Conservation (phyloP, 768 basidiomycete genomes). For the Strobilomyces confusus region DNA sequence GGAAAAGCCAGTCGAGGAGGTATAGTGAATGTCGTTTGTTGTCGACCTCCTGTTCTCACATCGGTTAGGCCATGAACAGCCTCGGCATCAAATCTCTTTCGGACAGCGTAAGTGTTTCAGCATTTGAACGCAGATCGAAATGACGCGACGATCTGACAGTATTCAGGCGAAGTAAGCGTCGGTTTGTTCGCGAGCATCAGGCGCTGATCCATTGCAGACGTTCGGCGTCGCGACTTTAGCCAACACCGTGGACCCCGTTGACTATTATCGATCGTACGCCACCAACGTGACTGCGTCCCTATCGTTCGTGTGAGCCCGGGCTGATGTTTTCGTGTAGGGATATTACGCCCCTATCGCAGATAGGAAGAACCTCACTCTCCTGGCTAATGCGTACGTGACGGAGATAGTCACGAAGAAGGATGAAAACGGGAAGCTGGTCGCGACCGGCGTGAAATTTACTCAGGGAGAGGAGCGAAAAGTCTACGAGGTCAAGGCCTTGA, state of each 20-base stretch:
- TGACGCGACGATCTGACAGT: background rate
- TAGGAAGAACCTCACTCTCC: background rate
- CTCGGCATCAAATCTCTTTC: background rate
- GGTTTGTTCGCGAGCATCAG: background rate
- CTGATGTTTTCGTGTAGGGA: background rate
- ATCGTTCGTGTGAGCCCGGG: no score
- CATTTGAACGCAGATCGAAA: background rate
- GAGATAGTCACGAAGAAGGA: background rate
- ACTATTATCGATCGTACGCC: constrained; percentile 1
- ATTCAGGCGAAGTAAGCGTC: background rate
- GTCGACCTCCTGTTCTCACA: background rate
- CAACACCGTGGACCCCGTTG: background rate
- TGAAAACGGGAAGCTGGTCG: background rate
- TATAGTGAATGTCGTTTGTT: background rate
- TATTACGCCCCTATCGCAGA: background rate
- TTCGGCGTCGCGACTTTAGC: background rate
- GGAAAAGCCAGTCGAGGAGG: background rate
- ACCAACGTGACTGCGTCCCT: background rate
- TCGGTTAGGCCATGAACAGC: background rate
- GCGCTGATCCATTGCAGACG: background rate
- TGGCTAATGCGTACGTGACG: background rate
- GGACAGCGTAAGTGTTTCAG: background rate
- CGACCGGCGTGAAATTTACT: background rate
- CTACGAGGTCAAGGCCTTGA: background rate
- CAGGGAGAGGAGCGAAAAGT: background rate